Evolutionary conservation across 345 rosid species (phyloP).

Genomic region (Camelina neglecta): DNA sequence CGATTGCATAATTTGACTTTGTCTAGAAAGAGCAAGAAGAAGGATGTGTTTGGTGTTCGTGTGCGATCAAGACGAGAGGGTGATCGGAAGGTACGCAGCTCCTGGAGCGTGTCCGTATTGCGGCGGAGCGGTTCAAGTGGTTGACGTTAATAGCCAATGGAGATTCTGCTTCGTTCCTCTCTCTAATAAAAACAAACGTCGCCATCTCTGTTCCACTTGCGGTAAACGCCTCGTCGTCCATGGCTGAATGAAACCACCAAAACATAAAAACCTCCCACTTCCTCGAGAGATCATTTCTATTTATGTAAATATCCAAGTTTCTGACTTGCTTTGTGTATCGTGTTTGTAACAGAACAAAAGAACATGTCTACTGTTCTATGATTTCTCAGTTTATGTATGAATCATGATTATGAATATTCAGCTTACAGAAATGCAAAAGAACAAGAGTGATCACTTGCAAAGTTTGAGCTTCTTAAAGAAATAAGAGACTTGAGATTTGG

Average conservation of each 20-base stretch:
- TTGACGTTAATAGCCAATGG: conserved; percentile 81
- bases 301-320: conserved; percentile 4
- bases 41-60: conserved; percentile 91
- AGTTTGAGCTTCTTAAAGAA: conserved; percentile 80
- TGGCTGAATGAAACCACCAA: conserved; percentile 21
- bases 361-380: not conserved
- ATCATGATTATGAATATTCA: not conserved
- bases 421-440: conserved; percentile 12
- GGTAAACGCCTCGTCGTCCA: conserved; percentile 58
- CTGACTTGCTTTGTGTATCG: conserved; percentile 12
- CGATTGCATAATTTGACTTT: not conserved
- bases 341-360: not conserved
- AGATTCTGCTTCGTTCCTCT: conserved; percentile 88
- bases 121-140: conserved; percentile 77
- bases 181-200: conserved; percentile 63
- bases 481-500: conserved; percentile 58
- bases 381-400: not conserved
- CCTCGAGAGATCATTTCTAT: not conserved
- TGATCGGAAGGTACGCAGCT: conserved; percentile 70
- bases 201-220: conserved; percentile 63
- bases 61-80: conserved; percentile 88
- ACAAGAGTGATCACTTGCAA: conserved; percentile 60
- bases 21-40: not conserved
- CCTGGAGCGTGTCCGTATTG: conserved; percentile 93
- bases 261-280: not conserved